Percentiles rank a stretch among this genome's conserved stretches.
phyloP scores from a whole-genome alignment of 2,329 filamentous ascomycete genomes.

The Zymoseptoria ardabiliae region DNA sequence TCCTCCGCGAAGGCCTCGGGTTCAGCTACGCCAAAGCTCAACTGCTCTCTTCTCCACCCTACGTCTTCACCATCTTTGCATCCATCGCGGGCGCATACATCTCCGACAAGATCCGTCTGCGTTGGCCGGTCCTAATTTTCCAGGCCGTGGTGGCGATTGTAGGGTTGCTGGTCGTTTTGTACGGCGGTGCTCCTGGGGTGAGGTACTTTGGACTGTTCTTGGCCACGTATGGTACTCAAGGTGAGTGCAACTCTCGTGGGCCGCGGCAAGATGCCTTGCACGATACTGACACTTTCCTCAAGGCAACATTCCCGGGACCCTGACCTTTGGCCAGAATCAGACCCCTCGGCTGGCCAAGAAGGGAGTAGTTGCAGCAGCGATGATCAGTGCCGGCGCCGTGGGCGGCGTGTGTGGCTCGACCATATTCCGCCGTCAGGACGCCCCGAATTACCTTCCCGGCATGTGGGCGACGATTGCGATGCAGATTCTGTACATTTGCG shows the following conservation, averaged over 20 bases:
- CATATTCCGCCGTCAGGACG: conserved; percentile 14
- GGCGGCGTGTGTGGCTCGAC: conserved; percentile 11
- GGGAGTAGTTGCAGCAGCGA: conserved; percentile 25
- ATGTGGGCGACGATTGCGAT: conserved; percentile 16
- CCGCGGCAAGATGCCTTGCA: background rate
- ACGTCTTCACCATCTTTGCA: conserved; percentile 55
- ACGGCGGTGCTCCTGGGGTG: conserved; percentile 47
- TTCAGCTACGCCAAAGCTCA: conserved; percentile 59
- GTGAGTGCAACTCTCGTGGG: background rate
- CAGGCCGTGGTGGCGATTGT: conserved; percentile 58
- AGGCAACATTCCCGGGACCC: conserved; percentile 62
- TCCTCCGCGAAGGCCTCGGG: conserved; percentile 55
- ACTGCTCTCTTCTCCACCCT: conserved; percentile 65
- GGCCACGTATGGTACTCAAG: conserved; percentile 62
- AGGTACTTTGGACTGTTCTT: conserved; percentile 72
- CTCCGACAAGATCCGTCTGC: conserved; percentile 59
- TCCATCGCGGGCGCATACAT: conserved; percentile 55
- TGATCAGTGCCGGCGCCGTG: conserved; percentile 34
- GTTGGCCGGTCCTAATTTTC: conserved; percentile 57
- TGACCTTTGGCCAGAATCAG: conserved; percentile 51
- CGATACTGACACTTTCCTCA: background rate
- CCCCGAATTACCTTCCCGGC: conserved; percentile 14
- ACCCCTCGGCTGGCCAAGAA: conserved; percentile 27
- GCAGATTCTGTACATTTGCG: conserved; percentile 12
- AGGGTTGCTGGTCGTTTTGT: conserved; percentile 68